A percentile compares a stretch with the other conserved stretches of the same genome.
Evolutionary conservation across 2,329 filamentous ascomycete genomes (phyloP).

Genomic region (Fusarium torreyae): DNA sequence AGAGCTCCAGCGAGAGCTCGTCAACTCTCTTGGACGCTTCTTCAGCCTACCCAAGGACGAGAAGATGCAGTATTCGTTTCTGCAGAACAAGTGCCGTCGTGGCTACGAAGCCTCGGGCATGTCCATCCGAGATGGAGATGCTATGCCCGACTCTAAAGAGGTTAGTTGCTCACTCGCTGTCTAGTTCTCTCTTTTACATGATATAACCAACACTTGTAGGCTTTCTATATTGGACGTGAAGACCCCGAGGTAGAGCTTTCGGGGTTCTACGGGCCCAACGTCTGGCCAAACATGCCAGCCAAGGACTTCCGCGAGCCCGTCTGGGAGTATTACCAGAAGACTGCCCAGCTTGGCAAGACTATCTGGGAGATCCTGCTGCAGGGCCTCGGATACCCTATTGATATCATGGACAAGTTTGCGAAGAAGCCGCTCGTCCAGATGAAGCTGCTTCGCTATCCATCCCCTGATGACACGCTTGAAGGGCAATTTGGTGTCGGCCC

Average conservation of each 20-base stretch:
- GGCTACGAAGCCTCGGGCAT: background rate
- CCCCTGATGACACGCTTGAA: no score
- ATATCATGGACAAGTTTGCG: no score
- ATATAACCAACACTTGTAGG: no score
- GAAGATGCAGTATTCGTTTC: background rate
- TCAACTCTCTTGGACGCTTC: background rate
- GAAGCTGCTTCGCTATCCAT: no score
- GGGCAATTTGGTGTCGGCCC: slow-evolving; percentile 34
- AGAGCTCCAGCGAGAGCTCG: background rate
- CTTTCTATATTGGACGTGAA: no score
- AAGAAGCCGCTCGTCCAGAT: no score
- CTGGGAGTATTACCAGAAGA: slow-evolving; percentile 14
- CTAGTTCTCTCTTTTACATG: no score
- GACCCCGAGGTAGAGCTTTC: no score
- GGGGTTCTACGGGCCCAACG: background rate
- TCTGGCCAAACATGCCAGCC: background rate
- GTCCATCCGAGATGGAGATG: no score
- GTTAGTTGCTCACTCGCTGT: background rate
- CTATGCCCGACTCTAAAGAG: background rate
- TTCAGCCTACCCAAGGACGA: background rate
- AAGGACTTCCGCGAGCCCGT: background rate
- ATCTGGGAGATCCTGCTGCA: background rate
- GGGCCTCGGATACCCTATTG: background rate
- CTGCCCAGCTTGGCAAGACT: slow-evolving; percentile 19
- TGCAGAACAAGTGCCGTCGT: background rate